Conservation (phyloP, 805 yeast genomes). For the Danielia reshetovae region DNA sequence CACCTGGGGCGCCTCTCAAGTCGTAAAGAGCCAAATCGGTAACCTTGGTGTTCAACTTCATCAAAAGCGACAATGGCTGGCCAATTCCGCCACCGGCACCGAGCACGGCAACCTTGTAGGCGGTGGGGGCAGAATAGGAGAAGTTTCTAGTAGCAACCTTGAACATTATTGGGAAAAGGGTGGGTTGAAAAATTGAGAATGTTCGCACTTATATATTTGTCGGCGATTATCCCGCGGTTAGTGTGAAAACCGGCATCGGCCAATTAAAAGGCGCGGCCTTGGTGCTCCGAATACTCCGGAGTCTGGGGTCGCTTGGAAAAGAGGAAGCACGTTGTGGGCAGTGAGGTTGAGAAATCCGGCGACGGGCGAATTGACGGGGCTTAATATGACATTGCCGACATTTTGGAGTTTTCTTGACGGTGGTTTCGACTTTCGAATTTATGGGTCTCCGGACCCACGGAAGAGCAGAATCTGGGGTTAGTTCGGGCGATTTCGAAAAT, state of each 20-base stretch:
- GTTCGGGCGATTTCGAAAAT: too few species aligned
- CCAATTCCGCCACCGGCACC: slow-evolving; percentile 97
- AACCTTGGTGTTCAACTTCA: slow-evolving; percentile 86
- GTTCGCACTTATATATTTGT: slow-evolving; percentile 4
- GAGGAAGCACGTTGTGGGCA: too few species aligned
- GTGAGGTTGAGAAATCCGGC: too few species aligned
- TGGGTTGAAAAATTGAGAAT: slow-evolving; percentile 1
- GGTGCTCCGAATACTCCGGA: too few species aligned
- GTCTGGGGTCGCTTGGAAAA: too few species aligned
- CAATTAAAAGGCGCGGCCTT: slow-evolving; percentile 7
- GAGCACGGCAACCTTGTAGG: slow-evolving; percentile 70
- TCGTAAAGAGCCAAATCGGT: slow-evolving; percentile 85
- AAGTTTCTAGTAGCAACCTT: slow-evolving; percentile 59
- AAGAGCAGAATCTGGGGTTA: too few species aligned
- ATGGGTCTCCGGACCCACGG: too few species aligned
- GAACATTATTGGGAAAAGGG: slow-evolving; percentile 39
- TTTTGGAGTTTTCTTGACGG: too few species aligned
- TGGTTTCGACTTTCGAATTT: too few species aligned
- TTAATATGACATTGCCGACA: too few species aligned
- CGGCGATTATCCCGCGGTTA: background rate
- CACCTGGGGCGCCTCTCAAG: slow-evolving; percentile 91
- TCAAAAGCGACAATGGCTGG: slow-evolving; percentile 54
- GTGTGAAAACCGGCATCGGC: slow-evolving; percentile 3
- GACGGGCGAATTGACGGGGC: too few species aligned
- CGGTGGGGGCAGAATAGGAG: slow-evolving; percentile 60